A percentile compares a stretch with the other conserved stretches of the same genome.
Evolutionary conservation across 768 basidiomycete genomes (phyloP).

Genomic region (Mycena rosella): DNA sequence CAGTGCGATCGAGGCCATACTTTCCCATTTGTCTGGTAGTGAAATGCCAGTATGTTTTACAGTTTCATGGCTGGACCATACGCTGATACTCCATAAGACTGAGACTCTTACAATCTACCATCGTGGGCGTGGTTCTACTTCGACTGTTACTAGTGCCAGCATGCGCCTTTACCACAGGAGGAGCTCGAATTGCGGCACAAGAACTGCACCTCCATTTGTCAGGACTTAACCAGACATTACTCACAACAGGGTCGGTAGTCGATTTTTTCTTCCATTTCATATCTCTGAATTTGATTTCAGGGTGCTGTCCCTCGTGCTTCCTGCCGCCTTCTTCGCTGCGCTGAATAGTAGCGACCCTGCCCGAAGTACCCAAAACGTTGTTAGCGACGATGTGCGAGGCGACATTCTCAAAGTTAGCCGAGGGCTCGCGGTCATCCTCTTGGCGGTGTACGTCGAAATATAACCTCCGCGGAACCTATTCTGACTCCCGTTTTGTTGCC

Average conservation of each 20-base stretch:
- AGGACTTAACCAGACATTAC: slow-evolving; percentile 75
- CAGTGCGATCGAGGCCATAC: slow-evolving; percentile 63
- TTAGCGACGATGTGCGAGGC: slow-evolving; percentile 59
- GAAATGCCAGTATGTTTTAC: slow-evolving; percentile 60
- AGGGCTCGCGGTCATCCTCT: slow-evolving; percentile 73
- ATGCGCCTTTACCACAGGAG: slow-evolving; percentile 75
- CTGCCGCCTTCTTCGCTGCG: slow-evolving; percentile 76
- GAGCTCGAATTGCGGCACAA: slow-evolving; percentile 73
- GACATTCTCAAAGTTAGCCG: slow-evolving; percentile 72
- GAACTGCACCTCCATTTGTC: slow-evolving; percentile 73
- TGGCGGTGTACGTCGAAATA: slow-evolving; percentile 62
- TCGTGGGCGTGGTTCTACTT: slow-evolving; percentile 72
- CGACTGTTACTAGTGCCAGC: slow-evolving; percentile 81
- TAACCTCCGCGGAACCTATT: background rate
- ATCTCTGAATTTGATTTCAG: slow-evolving; percentile 45
- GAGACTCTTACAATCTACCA: slow-evolving; percentile 59
- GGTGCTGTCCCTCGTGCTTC: slow-evolving; percentile 71
- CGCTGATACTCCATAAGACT: slow-evolving; percentile 43
- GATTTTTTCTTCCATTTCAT: background rate
- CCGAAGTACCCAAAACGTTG: slow-evolving; percentile 40
- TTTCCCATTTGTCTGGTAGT: slow-evolving; percentile 61
- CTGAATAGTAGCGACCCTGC: slow-evolving; percentile 50
- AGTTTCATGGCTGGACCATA: background rate
- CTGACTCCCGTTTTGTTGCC: no score
- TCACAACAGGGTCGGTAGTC: slow-evolving; percentile 68